Evolutionary conservation across 2,329 filamentous ascomycete genomes (phyloP), one percentile per base, ranked within the genome.

Genomic region (Elsinoe australis): DNA sequence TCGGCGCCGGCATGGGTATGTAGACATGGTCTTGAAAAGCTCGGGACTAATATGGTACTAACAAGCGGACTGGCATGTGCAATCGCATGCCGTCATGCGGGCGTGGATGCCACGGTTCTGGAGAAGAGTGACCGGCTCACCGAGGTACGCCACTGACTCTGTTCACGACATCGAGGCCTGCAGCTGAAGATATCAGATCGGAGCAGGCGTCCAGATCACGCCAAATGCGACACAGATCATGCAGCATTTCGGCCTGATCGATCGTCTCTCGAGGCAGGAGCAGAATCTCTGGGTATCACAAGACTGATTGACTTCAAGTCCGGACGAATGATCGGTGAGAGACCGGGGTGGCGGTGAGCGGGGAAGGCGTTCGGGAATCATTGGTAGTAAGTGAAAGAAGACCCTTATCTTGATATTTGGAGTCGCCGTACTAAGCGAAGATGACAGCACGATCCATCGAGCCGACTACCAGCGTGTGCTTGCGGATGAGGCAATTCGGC

Each of bases 311-410:
- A 47, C 26, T 35, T 24, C 17, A 14, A 47, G 29, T 34, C 17
- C 3, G 44, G 44, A 7, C 12, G n/a, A 12, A 47, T 22, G 6
- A 5, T 47, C 12, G 32, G 29, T 6, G 44, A 47, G 32, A 22
- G 44, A 18, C 44, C 44, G 2, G 44, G 44, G n/a, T 36, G 12
- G 18, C 18, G 7, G 32, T 47, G 44, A 31, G 44, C 44, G 3
- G 18, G 24, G 29, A 17, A 34, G 31, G 22, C 29, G 29, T 47
- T 47, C 19, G 44, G 44, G 32, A 18, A 34, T 15, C 19, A 26
- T 28, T 47, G 44, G 44, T 47, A 47, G 44, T 47, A 15, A 10
- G 44, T 36, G 17, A 6, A 31, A n/a, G n/a, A n/a, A n/a, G n/a
- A n/a, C n/a, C n/a, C n/a, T n/a, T n/a, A n/a, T n/a, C n/a, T n/a